These are phyloP conservation scores for Fusarium paranaense DNA, from an alignment of 2,329 filamentous ascomycete genomes.

Conservation along the genomic window DNA sequence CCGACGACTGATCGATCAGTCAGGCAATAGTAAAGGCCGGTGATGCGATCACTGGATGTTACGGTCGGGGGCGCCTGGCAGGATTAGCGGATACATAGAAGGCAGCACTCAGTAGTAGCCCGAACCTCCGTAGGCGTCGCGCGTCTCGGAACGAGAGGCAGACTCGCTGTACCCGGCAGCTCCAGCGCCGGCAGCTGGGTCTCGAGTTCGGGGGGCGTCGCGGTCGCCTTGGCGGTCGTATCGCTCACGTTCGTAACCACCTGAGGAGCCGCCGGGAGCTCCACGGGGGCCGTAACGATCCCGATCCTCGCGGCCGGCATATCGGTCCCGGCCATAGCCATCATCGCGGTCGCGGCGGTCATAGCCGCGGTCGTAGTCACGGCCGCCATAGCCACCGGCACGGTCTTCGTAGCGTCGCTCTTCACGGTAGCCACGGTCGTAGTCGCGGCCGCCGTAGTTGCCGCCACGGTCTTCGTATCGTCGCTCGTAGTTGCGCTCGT, in stretches of 20 bases:
- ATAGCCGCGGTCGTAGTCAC: constrained; percentile 68
- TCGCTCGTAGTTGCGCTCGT: constrained; percentile 57
- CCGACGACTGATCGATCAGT: constrained; percentile 31
- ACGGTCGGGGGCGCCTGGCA: constrained; percentile 47
- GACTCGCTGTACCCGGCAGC: constrained; percentile 56
- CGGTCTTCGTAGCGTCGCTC: constrained; percentile 62
- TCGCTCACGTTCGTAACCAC: constrained; percentile 61
- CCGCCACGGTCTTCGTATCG: constrained; percentile 60
- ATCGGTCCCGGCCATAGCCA: constrained; percentile 53
- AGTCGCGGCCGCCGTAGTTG: constrained; percentile 57
- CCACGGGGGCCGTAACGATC: constrained; percentile 55
- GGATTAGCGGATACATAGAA: constrained; percentile 44
- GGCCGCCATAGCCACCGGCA: constrained; percentile 57
- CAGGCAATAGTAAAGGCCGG: constrained; percentile 22
- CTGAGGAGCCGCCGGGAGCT: constrained; percentile 51
- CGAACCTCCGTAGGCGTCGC: constrained; percentile 59
- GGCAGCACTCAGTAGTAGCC: constrained; percentile 34
- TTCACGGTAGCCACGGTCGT: constrained; percentile 64
- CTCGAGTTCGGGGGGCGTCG: constrained; percentile 54
- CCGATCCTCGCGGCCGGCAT: constrained; percentile 59
- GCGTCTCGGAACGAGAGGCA: constrained; percentile 56
- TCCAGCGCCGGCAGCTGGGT: constrained; percentile 51
- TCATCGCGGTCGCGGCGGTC: constrained; percentile 61
- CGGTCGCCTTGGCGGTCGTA: constrained; percentile 61
- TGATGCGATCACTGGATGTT: constrained; percentile 38